Percentiles rank a stretch among this genome's conserved stretches.
These are phyloP conservation scores for Hymenoscyphus salicellus DNA, from an alignment of 2,329 filamentous ascomycete genomes.

Conservation along the genomic window DNA sequence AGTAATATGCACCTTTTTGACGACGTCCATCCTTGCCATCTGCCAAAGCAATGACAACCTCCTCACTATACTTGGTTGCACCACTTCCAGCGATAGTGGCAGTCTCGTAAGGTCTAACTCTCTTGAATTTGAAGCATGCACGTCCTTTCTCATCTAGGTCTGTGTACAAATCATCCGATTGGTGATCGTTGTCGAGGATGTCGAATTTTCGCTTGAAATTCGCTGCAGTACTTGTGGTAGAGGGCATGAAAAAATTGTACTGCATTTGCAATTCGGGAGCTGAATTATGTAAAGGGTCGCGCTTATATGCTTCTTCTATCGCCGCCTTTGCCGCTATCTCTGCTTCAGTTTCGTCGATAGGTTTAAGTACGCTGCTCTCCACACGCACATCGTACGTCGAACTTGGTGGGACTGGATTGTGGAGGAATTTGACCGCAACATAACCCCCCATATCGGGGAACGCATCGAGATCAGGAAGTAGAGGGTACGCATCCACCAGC, in stretches of 20 bases:
- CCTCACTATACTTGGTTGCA: slow-evolving; percentile 60
- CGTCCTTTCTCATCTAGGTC: slow-evolving; percentile 29
- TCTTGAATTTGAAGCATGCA: slow-evolving; percentile 55
- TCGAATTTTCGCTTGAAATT: slow-evolving; percentile 62
- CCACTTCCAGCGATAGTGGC: slow-evolving; percentile 53
- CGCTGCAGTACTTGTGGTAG: slow-evolving; percentile 46
- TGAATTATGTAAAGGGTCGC: slow-evolving; percentile 54
- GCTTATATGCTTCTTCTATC: slow-evolving; percentile 52
- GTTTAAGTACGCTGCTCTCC: slow-evolving; percentile 59
- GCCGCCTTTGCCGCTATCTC: slow-evolving; percentile 50
- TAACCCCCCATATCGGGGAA: slow-evolving; percentile 69
- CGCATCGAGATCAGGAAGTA: slow-evolving; percentile 65
- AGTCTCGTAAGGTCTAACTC: slow-evolving; percentile 64
- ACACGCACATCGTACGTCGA: slow-evolving; percentile 59
- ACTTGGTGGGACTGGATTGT: slow-evolving; percentile 57
- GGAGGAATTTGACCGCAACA: slow-evolving; percentile 66
- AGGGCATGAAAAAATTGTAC: slow-evolving; percentile 65
- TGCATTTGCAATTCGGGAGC: slow-evolving; percentile 58
- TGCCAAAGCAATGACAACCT: slow-evolving; percentile 59
- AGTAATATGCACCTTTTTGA: slow-evolving; percentile 63
- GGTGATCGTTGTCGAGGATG: slow-evolving; percentile 52
- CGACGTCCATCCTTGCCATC: slow-evolving; percentile 49
- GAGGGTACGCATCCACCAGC: slow-evolving; percentile 57
- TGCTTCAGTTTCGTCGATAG: slow-evolving; percentile 53
- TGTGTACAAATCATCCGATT: slow-evolving; percentile 55